These are phyloP conservation scores for Dichotomopilus funicola DNA, from an alignment of 2,329 filamentous ascomycete species.

Conservation along the genomic window DNA sequence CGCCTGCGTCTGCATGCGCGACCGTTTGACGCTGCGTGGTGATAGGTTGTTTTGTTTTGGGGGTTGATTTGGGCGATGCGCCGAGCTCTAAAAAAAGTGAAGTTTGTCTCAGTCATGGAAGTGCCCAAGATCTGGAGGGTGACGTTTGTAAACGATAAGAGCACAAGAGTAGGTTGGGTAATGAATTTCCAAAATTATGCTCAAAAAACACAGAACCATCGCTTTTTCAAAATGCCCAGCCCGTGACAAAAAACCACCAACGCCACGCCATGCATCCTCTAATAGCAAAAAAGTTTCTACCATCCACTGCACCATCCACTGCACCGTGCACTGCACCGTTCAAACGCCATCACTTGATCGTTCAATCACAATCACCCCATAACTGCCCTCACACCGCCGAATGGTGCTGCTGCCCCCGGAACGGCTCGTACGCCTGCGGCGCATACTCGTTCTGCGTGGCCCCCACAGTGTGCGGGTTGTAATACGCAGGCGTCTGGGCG, in stretches of 20 bases:
- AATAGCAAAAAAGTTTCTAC: neutral
- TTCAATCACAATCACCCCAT: neutral
- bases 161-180: too few species aligned
- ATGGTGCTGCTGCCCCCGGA: neutral
- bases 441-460: neutral
- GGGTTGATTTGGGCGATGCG: neutral
- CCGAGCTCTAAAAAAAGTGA: too few species aligned
- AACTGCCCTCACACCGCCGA: neutral
- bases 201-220: too few species aligned
- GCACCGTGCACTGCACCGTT: neutral
- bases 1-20: neutral
- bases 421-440: neutral
- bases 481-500: constrained; percentile 2
- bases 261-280: neutral
- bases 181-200: too few species aligned
- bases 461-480: constrained; percentile 3
- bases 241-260: too few species aligned
- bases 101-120: too few species aligned
- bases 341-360: neutral
- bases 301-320: too few species aligned
- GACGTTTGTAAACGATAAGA: too few species aligned
- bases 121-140: too few species aligned
- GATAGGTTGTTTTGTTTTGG: neutral
- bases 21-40: neutral
- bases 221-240: too few species aligned